Base-by-base conservation (phyloP, 257 asterid species). In the Orobanche coerulescens region DNA sequence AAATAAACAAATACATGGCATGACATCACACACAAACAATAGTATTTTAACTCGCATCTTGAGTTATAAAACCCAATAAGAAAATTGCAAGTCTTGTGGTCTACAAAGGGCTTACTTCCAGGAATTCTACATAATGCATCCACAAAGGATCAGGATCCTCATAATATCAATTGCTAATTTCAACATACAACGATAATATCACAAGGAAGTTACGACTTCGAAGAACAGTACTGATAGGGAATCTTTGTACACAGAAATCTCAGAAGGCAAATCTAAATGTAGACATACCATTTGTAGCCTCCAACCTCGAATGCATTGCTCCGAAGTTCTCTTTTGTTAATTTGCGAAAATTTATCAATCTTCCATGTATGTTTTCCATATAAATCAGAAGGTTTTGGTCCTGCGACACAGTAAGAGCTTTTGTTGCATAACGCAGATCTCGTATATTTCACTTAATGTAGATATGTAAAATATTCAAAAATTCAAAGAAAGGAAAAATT, bases 271-370 rank as follows among this genome's bases (percentile, higher is more conserved):
- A 65, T 36, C 13, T 61, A 62, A 39, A 31, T 55, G 47, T 25
- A 49, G 60, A 37, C 14, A 49, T 77, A 82, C 90, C 90, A 82
- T 71, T 78, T 78, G 66, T 82, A 80, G 66, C 90, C 80, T 44
- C 90, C 90, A 71, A 76, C 81, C 66, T 82, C 86, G 71, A 82
- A 82, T 49, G 81, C 77, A 61, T 71, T 72, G 74, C 86, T 77
- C 65, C 84, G 78, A 39, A 82, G 86, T 66, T 82, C 90, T 69
- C 84, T 66, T 75, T 80, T 80, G 73, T 75, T 80, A 25, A 77
- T 75, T 74, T 80, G 84, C 46, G 84, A 73, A 65, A 75, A 82
- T 33, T 82, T 80, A 18, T 82, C 78, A 53, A 82, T 80, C 73
- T 80, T 80, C 90, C 90, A 82, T 0, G 86, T 80, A 54, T 77